Evolutionary conservation across 352 stramenopile genomes (phyloP).

Genomic region (Globisporangium ultimum): DNA sequence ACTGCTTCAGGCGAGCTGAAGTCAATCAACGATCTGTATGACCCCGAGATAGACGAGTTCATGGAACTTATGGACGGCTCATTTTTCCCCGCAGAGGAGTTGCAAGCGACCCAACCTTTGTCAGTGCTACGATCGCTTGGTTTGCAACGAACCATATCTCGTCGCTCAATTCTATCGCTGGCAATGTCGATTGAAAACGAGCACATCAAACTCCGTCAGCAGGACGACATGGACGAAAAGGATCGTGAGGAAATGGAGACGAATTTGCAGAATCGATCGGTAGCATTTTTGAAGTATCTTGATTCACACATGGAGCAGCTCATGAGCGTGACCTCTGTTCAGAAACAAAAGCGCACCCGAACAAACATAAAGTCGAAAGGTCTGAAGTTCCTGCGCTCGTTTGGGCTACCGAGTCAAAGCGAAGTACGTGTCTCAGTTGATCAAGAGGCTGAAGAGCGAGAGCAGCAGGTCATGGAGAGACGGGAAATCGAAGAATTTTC

Average conservation of each 20-base stretch:
- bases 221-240: slow-evolving; percentile 7
- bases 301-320: slow-evolving; percentile 57
- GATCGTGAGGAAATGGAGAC: slow-evolving; percentile 12
- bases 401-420: slow-evolving; percentile 21
- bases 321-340: slow-evolving; percentile 21
- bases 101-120: slow-evolving; percentile 54
- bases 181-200: slow-evolving; percentile 58
- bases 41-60: slow-evolving; percentile 72
- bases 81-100: slow-evolving; percentile 58
- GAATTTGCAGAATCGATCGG: slow-evolving; percentile 32
- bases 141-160: slow-evolving; percentile 60
- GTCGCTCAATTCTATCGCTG: slow-evolving; percentile 57
- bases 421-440: slow-evolving; percentile 13
- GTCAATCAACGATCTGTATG: slow-evolving; percentile 60
- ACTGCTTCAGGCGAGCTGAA: slow-evolving; percentile 51
- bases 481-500: slow-evolving; percentile 65
- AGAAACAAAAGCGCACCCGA: slow-evolving; percentile 25
- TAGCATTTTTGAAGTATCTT: slow-evolving; percentile 66
- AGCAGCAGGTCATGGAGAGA: slow-evolving; percentile 30
- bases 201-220: slow-evolving; percentile 28
- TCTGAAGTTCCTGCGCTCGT: slow-evolving; percentile 48
- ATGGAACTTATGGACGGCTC: slow-evolving; percentile 61
- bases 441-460: slow-evolving; percentile 21
- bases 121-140: slow-evolving; percentile 56
- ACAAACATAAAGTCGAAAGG: slow-evolving; percentile 49